phyloP scores from a whole-genome alignment of 1,284 basidiomycete genomes.

The Cystobasidiaceae sp. region DNA sequence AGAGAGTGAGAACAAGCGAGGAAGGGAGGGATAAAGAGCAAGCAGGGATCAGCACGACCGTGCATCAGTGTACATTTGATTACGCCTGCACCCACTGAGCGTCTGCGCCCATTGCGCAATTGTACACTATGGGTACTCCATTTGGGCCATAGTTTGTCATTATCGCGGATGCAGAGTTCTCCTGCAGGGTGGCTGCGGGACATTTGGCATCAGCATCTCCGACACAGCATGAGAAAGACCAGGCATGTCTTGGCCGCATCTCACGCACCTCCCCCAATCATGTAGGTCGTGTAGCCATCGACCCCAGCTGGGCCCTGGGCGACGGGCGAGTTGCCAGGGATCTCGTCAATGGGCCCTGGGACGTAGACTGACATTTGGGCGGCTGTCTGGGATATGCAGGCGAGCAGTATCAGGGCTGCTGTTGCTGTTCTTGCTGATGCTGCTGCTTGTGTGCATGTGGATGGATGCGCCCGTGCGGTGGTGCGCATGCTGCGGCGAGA shows the following conservation, averaged over 20 bases:
- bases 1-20: not conserved
- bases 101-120: constrained; percentile 15
- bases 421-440: not conserved
- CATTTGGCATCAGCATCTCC: no score
- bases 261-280: constrained; percentile 6
- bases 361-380: constrained; percentile 20
- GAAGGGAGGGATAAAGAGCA: not conserved
- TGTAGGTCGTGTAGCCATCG: constrained; percentile 17
- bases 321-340: not conserved
- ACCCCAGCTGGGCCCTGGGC: constrained; percentile 4
- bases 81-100: not conserved
- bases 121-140: constrained; percentile 10
- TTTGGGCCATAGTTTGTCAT: not conserved
- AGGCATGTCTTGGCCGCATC: not conserved
- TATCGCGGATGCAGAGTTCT: not conserved
- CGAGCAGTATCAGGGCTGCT: not conserved
- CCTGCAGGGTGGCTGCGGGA: constrained; percentile 10
- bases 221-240: not conserved
- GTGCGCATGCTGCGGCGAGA: not conserved
- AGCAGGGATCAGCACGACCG: not conserved
- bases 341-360: constrained; percentile 6
- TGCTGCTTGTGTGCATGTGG: not conserved
- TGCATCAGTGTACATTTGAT: not conserved
- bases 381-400: not conserved
- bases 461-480: not conserved